phyloP scores from a whole-genome alignment of 495 filamentous ascomycete species.

The Penicillium robsamsonii region DNA sequence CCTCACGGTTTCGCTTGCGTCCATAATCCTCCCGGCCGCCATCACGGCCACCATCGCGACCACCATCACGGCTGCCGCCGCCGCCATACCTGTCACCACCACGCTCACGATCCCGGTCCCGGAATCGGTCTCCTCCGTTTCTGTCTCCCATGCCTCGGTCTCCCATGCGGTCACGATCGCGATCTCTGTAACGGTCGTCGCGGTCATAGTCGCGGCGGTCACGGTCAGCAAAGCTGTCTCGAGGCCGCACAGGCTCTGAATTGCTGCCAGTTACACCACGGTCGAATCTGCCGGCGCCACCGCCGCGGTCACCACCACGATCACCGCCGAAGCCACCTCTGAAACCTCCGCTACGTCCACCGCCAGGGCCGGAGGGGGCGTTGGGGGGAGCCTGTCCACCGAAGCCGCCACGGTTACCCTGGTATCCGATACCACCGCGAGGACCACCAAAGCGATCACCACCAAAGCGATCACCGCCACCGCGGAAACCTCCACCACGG shows the following conservation, averaged over 20 bases:
- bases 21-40: constrained; percentile 60
- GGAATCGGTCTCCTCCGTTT: constrained; percentile 27
- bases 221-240: constrained; percentile 50
- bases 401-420: constrained; percentile 58
- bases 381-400: constrained; percentile 68
- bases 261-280: constrained; percentile 54
- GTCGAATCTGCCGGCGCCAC: constrained; percentile 39
- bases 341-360: constrained; percentile 54
- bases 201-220: constrained; percentile 56
- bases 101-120: constrained; percentile 56
- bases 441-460: constrained; percentile 61
- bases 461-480: constrained; percentile 45
- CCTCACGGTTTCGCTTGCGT: constrained; percentile 57
- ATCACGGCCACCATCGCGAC: constrained; percentile 44
- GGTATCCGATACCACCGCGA: constrained; percentile 60
- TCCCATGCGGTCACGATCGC: constrained; percentile 14
- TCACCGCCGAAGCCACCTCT: constrained; percentile 49
- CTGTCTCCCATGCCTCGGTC: constrained; percentile 23
- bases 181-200: constrained; percentile 54
- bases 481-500: constrained; percentile 59
- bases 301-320: constrained; percentile 31
- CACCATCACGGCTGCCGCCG: constrained; percentile 16
- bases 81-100: constrained; percentile 33
- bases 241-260: constrained; percentile 51
- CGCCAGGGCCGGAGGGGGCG: constrained; percentile 77